Conservation (phyloP, 192 early-diverging fungal genomes). For the Gonapodya prolifera region DNA sequence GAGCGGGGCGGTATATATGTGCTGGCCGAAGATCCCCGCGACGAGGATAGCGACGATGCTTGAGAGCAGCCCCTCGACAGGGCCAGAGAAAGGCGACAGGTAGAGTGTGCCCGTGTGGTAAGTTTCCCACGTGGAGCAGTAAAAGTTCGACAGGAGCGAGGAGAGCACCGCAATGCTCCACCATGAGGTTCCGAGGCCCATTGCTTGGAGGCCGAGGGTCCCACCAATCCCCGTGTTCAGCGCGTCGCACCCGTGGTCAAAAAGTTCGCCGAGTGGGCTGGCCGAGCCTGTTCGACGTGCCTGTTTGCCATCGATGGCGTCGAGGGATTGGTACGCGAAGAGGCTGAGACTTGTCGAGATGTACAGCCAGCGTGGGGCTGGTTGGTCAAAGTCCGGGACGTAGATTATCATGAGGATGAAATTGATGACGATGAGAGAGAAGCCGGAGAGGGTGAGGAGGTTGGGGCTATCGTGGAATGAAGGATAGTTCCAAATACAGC, state of each 20-base stretch:
- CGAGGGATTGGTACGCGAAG: not conserved
- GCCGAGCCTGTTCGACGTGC: constrained; percentile 76
- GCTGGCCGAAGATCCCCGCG: constrained; percentile 56
- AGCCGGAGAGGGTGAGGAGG: not conserved
- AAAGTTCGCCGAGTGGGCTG: constrained; percentile 85
- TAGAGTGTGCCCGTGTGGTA: constrained; percentile 80
- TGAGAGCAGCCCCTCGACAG: constrained; percentile 69
- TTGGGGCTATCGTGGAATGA: too few species aligned
- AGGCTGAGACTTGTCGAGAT: not conserved
- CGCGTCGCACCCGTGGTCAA: constrained; percentile 84
- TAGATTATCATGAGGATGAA: not conserved
- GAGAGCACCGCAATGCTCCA: constrained; percentile 30
- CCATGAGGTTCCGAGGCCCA: not conserved
- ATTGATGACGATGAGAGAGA: not conserved
- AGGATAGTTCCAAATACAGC: too few species aligned
- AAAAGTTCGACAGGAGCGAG: constrained; percentile 67
- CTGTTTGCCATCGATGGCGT: constrained; percentile 77
- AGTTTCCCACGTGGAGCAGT: constrained; percentile 79
- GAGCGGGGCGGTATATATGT: constrained; percentile 16
- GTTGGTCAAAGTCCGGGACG: not conserved
- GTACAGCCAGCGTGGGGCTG: not conserved
- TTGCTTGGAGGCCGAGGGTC: not conserved
- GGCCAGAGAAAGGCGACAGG: constrained; percentile 71
- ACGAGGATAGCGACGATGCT: constrained; percentile 50
- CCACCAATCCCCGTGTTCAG: constrained; percentile 25